Conservation (phyloP, 345 rosid genomes). For the Cardiospermum halicacabum region DNA sequence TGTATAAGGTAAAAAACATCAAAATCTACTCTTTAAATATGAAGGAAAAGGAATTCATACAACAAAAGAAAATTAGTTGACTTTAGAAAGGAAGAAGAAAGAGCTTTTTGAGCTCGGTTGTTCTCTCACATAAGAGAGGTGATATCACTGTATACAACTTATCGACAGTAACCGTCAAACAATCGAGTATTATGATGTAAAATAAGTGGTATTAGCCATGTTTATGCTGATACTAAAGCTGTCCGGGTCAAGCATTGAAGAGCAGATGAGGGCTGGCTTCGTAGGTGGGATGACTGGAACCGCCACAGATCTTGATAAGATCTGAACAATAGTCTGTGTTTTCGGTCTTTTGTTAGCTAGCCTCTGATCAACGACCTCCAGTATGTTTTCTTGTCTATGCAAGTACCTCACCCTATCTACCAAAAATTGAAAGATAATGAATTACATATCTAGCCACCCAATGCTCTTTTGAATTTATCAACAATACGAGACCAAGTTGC, state of each 20-base stretch:
- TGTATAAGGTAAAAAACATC: too few relatives aligned
- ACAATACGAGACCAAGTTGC: too few relatives aligned
- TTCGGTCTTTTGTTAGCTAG: slow-evolving; percentile 41
- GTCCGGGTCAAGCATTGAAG: slow-evolving; percentile 18
- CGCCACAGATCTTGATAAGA: slow-evolving; percentile 30
- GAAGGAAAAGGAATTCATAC: too few relatives aligned
- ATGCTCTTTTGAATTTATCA: too few relatives aligned
- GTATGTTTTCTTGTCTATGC: slow-evolving; percentile 36
- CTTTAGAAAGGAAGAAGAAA: not conserved
- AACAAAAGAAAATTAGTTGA: too few relatives aligned
- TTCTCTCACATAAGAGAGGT: slow-evolving; percentile 22
- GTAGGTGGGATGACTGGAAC: slow-evolving; percentile 39
- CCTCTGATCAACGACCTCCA: slow-evolving; percentile 46
- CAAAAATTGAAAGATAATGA: slow-evolving; percentile 29
- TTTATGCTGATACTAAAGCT: slow-evolving; percentile 12
- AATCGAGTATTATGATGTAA: too few relatives aligned
- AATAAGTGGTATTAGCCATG: slow-evolving; percentile 20
- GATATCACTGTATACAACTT: slow-evolving; percentile 21
- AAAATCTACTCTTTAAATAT: too few relatives aligned
- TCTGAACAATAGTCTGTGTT: slow-evolving; percentile 34
- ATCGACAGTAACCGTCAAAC: slow-evolving; percentile 12
- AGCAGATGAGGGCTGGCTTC: slow-evolving; percentile 50
- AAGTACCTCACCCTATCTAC: slow-evolving; percentile 59
- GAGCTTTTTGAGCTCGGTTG: not conserved
- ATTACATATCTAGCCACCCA: too few relatives aligned